These are phyloP conservation scores for Didymella glomerata DNA, from an alignment of 2,329 filamentous ascomycete genomes.

Conservation along the genomic window DNA sequence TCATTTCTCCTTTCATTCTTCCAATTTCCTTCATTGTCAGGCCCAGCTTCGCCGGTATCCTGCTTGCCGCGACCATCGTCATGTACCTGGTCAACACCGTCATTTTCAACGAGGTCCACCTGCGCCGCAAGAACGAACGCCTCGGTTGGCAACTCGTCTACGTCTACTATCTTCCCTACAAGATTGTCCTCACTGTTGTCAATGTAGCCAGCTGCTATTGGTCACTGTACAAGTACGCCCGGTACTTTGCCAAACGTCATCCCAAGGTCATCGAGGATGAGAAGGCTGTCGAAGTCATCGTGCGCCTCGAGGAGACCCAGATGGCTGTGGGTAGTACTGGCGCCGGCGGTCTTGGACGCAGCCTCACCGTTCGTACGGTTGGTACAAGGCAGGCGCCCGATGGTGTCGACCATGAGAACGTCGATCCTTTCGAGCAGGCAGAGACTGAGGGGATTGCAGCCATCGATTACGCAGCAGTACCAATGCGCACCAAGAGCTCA, in stretches of 20 bases:
- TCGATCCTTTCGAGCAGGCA: slow-evolving; percentile 13
- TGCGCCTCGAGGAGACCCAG: slow-evolving; percentile 35
- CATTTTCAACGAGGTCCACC: slow-evolving; percentile 60
- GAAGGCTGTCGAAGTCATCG: slow-evolving; percentile 48
- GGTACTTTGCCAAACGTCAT: slow-evolving; percentile 58
- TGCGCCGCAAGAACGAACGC: slow-evolving; percentile 56
- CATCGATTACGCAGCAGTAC: slow-evolving; percentile 14
- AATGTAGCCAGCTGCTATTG: slow-evolving; percentile 53
- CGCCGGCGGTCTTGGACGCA: slow-evolving; percentile 29
- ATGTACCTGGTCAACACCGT: slow-evolving; percentile 57
- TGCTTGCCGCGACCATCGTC: slow-evolving; percentile 51
- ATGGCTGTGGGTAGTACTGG: slow-evolving; percentile 9
- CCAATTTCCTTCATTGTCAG: slow-evolving; percentile 57
- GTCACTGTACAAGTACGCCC: slow-evolving; percentile 56
- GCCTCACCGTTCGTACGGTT: slow-evolving; percentile 35
- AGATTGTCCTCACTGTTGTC: slow-evolving; percentile 55
- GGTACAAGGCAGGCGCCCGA: slow-evolving; percentile 1
- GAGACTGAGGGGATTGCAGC: slow-evolving; percentile 9
- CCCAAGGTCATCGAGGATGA: slow-evolving; percentile 60
- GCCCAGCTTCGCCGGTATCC: slow-evolving; percentile 52
- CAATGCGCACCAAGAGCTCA: background rate
- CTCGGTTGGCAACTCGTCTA: slow-evolving; percentile 50
- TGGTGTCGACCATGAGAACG: background rate
- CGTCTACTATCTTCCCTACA: slow-evolving; percentile 58
- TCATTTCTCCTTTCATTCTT: slow-evolving; percentile 57